Base-by-base conservation (phyloP, 768 basidiomycete species). In the Solioccasus polychromus region DNA sequence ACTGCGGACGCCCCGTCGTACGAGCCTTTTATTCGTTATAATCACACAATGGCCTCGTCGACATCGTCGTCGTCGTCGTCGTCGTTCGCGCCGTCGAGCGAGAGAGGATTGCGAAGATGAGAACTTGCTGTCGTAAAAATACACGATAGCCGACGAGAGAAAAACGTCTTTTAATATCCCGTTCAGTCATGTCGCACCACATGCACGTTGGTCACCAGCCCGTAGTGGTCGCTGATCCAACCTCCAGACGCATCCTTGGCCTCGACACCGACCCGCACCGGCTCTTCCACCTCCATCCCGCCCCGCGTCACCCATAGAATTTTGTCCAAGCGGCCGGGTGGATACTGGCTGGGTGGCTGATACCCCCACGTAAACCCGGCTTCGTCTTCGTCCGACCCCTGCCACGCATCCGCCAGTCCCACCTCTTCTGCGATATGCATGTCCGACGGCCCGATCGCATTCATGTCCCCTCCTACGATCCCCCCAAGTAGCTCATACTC, bases 381-480 rank as follows among this genome's bases (percentile, higher is more conserved):
- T 17, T 73, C 67, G 19, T 75, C 74, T 1, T 69, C 62, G 26
- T 75, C 69, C 2, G 64, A 58, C 24, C 69, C 72, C 30, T 58
- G 66, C 78, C 82, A 88, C 31, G 83, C 79, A 55, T 90, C 88
- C 35, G 44, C 42, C 55, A 90, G 60, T 20, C 78, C 78, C 2
- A 74, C 65, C 3, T 71, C 64, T 26, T 55, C 62, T 11, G 74
- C 71, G 24, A 81, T 61, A 29, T 46, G 50, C 42, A 45, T 47
- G 40, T 88, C 85, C 14, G 63, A 62, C 2, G 65, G 57, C 3
- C 66, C 66, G 42, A 88, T 79, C 37, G 80, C 73, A 51, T 87
- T 88, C 82, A 88, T 85, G 55, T 88, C 85, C 1, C 87, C 87
- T 1, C 73, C 75, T 29, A 87, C 73, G 3, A 89, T 52, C 0